Base-by-base conservation (phyloP, 371 early-diverging fungal genomes). In the Mucor lusitanicus region DNA sequence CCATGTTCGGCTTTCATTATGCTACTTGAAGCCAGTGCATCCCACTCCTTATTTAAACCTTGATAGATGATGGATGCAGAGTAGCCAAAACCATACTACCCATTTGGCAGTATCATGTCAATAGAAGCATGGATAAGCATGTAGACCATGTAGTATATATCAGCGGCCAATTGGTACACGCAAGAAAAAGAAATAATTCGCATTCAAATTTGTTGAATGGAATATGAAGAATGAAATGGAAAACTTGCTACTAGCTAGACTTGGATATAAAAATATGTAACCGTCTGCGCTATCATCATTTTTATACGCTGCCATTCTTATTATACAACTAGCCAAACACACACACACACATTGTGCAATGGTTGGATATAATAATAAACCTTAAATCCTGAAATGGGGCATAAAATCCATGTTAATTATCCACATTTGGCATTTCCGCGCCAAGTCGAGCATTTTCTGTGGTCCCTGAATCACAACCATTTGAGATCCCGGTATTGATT, bases 331-430 rank as follows among this genome's bases (percentile, higher is more conserved):
- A 6, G 2, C 2, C 33, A 33, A 3, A 33, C 33, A 33, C 33
- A 33, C 33, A 33, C 37, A 37, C 37, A 37, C 53, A 33, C 69
- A 40, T 61, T 48, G 70, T 53, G 27, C 27, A 25, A 46, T 67
- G 59, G 59, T 67, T 61, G 71, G 71, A 15, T 71, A 71, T 39
- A 50, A 57, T 57, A 17, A 17, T 6, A 19, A 44, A 44, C 19
- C 11, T 53, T 53, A 53, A 13, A 25, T 53, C 53, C 27, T 27
- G 53, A 53, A 25, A 27, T 53, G 15, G 53, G 27, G 40, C 50
- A 61, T 61, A 25, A 58, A 53, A 64, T 61, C 19, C 61, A 61
- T 50, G 50, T 12, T 48, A 2, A 33, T 50, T 61, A 35, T 33
- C 61, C n/a, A n/a, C 4, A 23, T 61, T 61, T 9, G 50, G 61